Base-by-base conservation (phyloP, 2,329 filamentous ascomycete species). In the Diaporthe citri region DNA sequence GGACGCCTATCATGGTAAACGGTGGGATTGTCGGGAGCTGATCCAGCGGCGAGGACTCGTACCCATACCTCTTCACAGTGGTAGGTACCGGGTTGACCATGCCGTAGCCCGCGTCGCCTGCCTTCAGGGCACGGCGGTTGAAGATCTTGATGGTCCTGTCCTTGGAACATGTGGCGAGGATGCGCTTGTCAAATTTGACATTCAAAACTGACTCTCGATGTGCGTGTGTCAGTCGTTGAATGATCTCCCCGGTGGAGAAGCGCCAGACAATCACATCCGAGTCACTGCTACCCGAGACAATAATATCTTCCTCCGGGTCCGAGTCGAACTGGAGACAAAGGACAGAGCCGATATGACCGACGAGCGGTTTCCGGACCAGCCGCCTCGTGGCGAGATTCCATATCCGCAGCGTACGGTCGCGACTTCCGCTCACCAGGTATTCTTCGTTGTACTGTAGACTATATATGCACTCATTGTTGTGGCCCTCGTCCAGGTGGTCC, bases 121-220 rank as follows among this genome's bases (percentile, higher is more conserved):
- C 86, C 43, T 86, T 85, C n/a, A 98, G 86, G 25, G 91, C 87
- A 25, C 87, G 89, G 7, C 97, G 92, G 82, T 96, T 98, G 90
- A 97, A 99, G 25, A 99, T 92, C 83, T 98, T 98, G 87, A 99
- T 98, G 0, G 93, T 93, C 83, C 96, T 97, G 83, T 99, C 97
- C 83, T 99, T 99, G 66, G 96, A 98, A 80, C 97, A 98, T 0
- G 97, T 99, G 17, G 98, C 95, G 5, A 99, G 88, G 77, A 97
- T 97, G 12, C 95, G 91, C 78, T 95, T 93, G 81, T 98, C 96
- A 78, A 98, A 99, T 76, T 94, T 91, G 74, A 99, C 91, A 80
- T 98, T 98, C 22, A 99, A 87, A 0, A 99, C 96, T 0, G 96
- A 98, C 83, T 99, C 97, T 41, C 88, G 87, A 82, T 99, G 97